Evolutionary conservation across 2,329 filamentous ascomycete species (phyloP).

Genomic region (Ploettnerulaceae sp.): DNA sequence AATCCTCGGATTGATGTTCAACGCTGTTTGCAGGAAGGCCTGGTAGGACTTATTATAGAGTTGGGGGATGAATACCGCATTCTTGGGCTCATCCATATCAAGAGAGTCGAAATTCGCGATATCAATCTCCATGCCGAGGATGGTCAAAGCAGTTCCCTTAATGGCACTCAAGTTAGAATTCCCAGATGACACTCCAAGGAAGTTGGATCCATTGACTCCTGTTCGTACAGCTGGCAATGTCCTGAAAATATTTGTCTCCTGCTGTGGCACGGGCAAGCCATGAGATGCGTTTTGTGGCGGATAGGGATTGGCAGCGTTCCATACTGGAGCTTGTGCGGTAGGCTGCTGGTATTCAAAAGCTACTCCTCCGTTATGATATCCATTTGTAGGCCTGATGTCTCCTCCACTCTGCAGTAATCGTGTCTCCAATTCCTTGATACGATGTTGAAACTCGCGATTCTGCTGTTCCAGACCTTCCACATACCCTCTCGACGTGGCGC

Average conservation of each 20-base stretch:
- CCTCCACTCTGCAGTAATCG: slow-evolving; percentile 57
- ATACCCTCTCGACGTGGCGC: slow-evolving; percentile 73
- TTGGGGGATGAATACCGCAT: slow-evolving; percentile 39
- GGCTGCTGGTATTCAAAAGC: slow-evolving; percentile 21
- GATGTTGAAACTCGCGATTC: slow-evolving; percentile 60
- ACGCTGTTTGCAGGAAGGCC: slow-evolving; percentile 61
- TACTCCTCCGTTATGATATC: slow-evolving; percentile 27
- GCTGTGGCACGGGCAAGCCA: slow-evolving; percentile 9
- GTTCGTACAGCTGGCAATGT: slow-evolving; percentile 26
- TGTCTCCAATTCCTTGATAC: slow-evolving; percentile 64
- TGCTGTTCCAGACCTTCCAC: slow-evolving; percentile 71
- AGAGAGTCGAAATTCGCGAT: slow-evolving; percentile 65
- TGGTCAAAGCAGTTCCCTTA: slow-evolving; percentile 69
- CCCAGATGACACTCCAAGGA: slow-evolving; percentile 56
- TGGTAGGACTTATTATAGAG: slow-evolving; percentile 69
- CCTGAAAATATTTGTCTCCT: slow-evolving; percentile 26
- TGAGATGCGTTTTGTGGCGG: slow-evolving; percentile 6
- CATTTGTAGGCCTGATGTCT: slow-evolving; percentile 47
- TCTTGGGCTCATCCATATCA: slow-evolving; percentile 57
- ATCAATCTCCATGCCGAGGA: slow-evolving; percentile 77
- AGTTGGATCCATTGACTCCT: slow-evolving; percentile 51
- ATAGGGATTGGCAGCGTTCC: slow-evolving; percentile 18
- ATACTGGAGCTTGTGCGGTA: slow-evolving; percentile 13
- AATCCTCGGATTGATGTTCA: slow-evolving; percentile 54
- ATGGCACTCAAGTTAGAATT: slow-evolving; percentile 66